Percentiles rank a stretch among this genome's conserved stretches.
phyloP scores from a whole-genome alignment of 306 rosid genomes.

The Sicyos edulis region DNA sequence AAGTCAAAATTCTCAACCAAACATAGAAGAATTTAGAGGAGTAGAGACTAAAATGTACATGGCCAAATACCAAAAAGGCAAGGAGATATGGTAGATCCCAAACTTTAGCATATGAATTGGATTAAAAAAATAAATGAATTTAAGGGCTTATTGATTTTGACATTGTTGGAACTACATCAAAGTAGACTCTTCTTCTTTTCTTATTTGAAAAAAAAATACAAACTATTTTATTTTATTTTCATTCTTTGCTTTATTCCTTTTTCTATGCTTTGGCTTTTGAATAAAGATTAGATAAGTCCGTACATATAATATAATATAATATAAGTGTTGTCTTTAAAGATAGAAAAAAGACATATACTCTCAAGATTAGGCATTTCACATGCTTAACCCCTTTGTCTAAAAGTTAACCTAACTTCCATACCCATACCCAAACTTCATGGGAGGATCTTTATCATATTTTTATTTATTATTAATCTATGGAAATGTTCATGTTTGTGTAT shows the following conservation, averaged over 20 bases:
- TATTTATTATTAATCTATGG: no score
- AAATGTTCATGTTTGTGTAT: neutral
- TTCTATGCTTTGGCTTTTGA: neutral
- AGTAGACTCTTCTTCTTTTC: neutral
- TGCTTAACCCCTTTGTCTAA: neutral
- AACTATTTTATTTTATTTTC: neutral
- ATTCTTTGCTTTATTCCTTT: neutral
- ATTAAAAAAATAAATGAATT: neutral
- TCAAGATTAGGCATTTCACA: neutral
- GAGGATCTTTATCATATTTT: neutral
- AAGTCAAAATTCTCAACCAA: neutral
- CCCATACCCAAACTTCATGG: neutral
- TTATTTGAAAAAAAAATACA: neutral
- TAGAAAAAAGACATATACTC: neutral
- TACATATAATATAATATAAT: neutral
- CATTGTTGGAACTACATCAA: constrained; percentile 1
- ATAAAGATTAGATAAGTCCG: constrained; percentile 1
- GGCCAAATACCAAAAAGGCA: neutral
- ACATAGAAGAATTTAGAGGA: neutral
- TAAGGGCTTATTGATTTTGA: constrained; percentile 8
- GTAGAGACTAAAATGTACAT: neutral
- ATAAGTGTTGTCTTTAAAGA: neutral
- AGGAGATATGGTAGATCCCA: constrained; percentile 2
- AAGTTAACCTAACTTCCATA: neutral
- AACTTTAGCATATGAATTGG: constrained; percentile 8